Evolutionary conservation across 2,329 filamentous ascomycete species (phyloP), one percentile per base, ranked within the genome.

Genomic region (Aureobasidium sp.): DNA sequence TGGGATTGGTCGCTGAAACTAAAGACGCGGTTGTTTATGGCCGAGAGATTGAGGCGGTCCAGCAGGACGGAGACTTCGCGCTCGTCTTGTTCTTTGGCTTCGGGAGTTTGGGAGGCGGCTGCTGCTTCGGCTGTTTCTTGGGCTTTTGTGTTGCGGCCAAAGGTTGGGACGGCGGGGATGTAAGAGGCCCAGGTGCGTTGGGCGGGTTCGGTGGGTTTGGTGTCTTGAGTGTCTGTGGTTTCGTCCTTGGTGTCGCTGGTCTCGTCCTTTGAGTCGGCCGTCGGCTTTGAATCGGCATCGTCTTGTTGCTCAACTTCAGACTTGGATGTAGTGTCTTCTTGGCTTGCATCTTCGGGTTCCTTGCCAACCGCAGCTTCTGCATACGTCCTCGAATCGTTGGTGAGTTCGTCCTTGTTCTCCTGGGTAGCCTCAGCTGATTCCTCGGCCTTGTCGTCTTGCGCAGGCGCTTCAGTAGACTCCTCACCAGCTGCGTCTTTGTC

Each of bases 21-120:
- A 74, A 97, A 90, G 64, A 90, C 90, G 63, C 87, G 87, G 77
- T 95, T 94, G 78, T 96, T 92, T 67, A 88, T 84, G 6, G 90
- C 89, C 5, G 88, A 84, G 36, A 96, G 84, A 71, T 95, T 92
- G 64, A 99, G 82, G 48, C 89, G 84, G 70, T 96, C 89, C 31
- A 99, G 87, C 25, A 96, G 85, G 34, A 84, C 82, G 42, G 84
- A 84, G 64, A 97, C 84, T 68, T 97, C 94, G 61, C 84, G 79
- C 64, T 87, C 79, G 70, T 91, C 86, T 67, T 82, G 79, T 63
- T 81, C 72, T 31, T 70, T 70, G 25, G 72, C 72, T 53, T 75
- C 72, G n/a, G 68, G 66, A 22, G 74, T 70, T 20, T 70, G 67
- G 3, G 67, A 42, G 12, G 51, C 61, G 63, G 53, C 53, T 2